Conservation (phyloP, 106 monocot species). For the Dendrobium officinale region DNA sequence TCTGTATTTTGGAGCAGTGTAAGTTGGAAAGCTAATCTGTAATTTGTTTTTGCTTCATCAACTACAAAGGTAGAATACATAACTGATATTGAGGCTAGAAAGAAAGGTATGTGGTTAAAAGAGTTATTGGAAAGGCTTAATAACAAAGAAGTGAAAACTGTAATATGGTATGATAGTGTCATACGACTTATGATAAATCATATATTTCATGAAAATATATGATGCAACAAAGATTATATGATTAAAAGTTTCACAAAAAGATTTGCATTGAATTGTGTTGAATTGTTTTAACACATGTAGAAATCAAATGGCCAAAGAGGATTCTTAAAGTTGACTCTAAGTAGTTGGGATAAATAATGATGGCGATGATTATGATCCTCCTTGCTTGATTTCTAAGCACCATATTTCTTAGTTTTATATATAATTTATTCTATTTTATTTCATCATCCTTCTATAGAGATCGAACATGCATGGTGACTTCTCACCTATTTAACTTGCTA, state of each 20-base stretch:
- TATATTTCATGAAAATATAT: too few species aligned
- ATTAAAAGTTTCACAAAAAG: background rate
- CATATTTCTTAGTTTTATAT: background rate
- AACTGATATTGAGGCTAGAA: too few species aligned
- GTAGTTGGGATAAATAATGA: background rate
- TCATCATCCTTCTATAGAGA: background rate
- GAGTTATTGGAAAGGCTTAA: too few species aligned
- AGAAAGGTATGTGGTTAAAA: too few species aligned
- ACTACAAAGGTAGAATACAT: too few species aligned
- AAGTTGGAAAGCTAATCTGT: too few species aligned
- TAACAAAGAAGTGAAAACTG: too few species aligned
- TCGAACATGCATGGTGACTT: background rate
- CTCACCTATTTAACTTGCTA: background rate
- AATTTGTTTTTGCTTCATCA: too few species aligned
- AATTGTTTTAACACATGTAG: background rate
- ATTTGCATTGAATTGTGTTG: background rate
- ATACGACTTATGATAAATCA: too few species aligned
- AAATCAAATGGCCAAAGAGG: background rate
- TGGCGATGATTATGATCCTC: background rate
- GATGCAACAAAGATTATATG: background rate
- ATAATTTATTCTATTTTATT: background rate
- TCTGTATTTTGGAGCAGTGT: too few species aligned
- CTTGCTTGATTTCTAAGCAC: background rate
- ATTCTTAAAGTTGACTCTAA: background rate
- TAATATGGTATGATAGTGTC: too few species aligned